phyloP scores from a whole-genome alignment of 345 rosid genomes.

The Syzygium oleosum region DNA sequence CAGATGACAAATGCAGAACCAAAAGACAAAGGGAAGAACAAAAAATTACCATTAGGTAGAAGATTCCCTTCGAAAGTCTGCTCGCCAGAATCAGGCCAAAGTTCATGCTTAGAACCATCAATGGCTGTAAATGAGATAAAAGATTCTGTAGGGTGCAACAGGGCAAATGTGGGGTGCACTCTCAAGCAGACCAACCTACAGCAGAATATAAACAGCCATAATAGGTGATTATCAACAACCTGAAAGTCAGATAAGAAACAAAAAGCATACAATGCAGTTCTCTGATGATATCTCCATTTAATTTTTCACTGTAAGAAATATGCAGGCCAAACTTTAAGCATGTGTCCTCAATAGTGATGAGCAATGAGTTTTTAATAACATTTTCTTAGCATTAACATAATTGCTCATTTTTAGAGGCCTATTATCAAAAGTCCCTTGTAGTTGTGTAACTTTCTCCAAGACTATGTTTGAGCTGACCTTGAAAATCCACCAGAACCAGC shows the following conservation, averaged over 20 bases:
- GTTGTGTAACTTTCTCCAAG: background rate
- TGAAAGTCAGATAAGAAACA: background rate
- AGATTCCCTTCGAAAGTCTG: slow-evolving; percentile 44
- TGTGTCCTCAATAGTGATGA: background rate
- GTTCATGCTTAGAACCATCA: slow-evolving; percentile 71
- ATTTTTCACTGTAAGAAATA: background rate
- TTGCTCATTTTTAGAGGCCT: background rate
- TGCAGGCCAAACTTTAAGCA: background rate
- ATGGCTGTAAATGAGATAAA: slow-evolving; percentile 58
- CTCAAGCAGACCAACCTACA: slow-evolving; percentile 86
- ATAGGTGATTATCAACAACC: background rate
- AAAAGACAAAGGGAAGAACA: background rate
- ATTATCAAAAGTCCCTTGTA: background rate
- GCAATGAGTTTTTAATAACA: background rate
- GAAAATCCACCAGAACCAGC: slow-evolving; percentile 96
- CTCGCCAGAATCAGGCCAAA: slow-evolving; percentile 66
- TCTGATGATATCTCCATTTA: background rate
- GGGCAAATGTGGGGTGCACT: slow-evolving; percentile 65
- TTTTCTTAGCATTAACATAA: background rate
- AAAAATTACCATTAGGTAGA: slow-evolving; percentile 55
- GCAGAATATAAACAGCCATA: background rate
- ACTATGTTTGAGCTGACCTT: slow-evolving; percentile 34
- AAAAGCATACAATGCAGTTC: background rate
- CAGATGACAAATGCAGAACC: background rate
- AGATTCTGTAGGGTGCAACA: slow-evolving; percentile 66